Evolutionary conservation across 2,329 filamentous ascomycete genomes (phyloP).

Genomic region (Curvularia eragrostidis): DNA sequence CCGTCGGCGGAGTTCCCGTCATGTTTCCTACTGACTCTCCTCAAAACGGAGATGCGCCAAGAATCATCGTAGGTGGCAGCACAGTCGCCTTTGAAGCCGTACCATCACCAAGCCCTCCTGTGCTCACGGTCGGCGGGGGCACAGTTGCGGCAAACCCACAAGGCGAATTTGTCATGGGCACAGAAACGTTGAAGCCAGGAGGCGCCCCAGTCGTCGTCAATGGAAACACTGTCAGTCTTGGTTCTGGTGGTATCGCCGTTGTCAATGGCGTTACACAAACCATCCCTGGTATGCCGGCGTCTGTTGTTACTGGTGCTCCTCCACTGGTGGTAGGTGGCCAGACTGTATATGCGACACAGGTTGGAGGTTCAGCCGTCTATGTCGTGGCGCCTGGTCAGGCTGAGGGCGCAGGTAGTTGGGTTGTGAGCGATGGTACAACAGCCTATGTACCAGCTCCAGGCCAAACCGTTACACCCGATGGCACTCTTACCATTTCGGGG

Average conservation of each 20-base stretch:
- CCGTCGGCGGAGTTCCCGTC: constrained; percentile 43
- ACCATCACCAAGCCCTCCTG: constrained; percentile 24
- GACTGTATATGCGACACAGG: constrained; percentile 29
- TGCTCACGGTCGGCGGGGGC: constrained; percentile 36
- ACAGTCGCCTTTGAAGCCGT: constrained; percentile 32
- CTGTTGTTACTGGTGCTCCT: constrained; percentile 26
- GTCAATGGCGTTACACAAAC: constrained; percentile 46
- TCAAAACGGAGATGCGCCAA: constrained; percentile 28
- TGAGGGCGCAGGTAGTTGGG: constrained; percentile 30
- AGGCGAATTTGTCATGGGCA: constrained; percentile 44
- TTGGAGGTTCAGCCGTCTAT: constrained; percentile 36
- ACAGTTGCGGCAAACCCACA: constrained; percentile 42
- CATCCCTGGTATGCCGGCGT: constrained; percentile 26
- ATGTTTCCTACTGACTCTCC: constrained; percentile 34
- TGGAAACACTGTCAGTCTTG: constrained; percentile 46
- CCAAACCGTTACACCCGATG: constrained; percentile 39
- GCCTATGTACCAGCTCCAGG: constrained; percentile 33
- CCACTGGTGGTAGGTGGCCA: constrained; percentile 32
- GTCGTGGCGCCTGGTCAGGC: constrained; percentile 22
- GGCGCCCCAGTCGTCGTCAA: constrained; percentile 47
- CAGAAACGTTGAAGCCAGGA: constrained; percentile 32
- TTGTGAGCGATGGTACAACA: constrained; percentile 36
- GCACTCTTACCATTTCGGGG: constrained; percentile 34
- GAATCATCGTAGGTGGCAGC: constrained; percentile 39
- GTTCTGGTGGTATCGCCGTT: constrained; percentile 47